Base-by-base conservation (phyloP, 108 stramenopile species). In the Fragilariopsis cylindrus region DNA sequence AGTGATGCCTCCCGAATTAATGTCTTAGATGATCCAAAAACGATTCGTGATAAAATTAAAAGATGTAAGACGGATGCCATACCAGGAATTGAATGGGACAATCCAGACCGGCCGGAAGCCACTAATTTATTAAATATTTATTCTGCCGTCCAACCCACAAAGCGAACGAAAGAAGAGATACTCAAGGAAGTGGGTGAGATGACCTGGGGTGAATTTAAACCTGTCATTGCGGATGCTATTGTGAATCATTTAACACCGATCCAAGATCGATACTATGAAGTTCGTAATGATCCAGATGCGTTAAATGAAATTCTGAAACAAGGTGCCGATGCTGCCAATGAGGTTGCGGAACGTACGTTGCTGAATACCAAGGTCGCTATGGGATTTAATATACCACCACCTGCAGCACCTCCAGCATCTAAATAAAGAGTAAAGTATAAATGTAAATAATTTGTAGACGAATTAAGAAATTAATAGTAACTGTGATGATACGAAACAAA, bases 191-290 rank as follows among this genome's bases (percentile, higher is more conserved):
- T 98, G 16, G 72, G 70, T 16, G 89, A 91, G 52, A 85, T 98
- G 95, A 84, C 77, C 52, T 99, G 98, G 97, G 96, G 97, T 3
- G 78, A 88, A 52, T 99, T 99, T 87, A 99, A 99, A 85, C 96
- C 98, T 0, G 49, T 88, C 11, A 80, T 99, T 18, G 96, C 98
- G 0, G 98, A 99, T 12, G 97, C 97, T 0, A 82, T 98, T 18
- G 87, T 99, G 15, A 88, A 83, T 42, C 96, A 97, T 75, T 78
- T 99, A 65, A 85, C 85, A 74, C 99, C 99, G 2, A 96, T 99
- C 78, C 98, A 98, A 75, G 81, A 75, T 50, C 73, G 87, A 67
- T 98, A 98, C 76, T 71, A 90, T 40, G 93, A 97, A 72, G 83
- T 99, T 9, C 85, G 98, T 58, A 77, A 82, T 13, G 98, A 99